These are phyloP conservation scores for Cairneyella variabilis DNA, from an alignment of 495 filamentous ascomycete genomes.

Conservation along the genomic window DNA sequence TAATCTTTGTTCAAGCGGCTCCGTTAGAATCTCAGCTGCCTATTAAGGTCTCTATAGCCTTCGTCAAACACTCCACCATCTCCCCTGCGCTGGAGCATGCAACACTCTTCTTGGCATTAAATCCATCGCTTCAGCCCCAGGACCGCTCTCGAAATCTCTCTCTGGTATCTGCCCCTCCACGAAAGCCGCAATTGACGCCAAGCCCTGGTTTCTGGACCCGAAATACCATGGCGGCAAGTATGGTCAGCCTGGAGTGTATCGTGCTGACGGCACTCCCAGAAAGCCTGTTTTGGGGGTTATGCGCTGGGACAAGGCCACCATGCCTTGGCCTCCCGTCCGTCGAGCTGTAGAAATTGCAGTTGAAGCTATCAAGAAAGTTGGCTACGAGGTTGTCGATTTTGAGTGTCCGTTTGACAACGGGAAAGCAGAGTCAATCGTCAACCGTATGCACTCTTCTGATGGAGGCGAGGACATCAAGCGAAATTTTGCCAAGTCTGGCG, in stretches of 20 bases:
- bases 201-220: constrained; percentile 53
- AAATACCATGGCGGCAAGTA: constrained; percentile 55
- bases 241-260: constrained; percentile 29
- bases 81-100: constrained; percentile 36
- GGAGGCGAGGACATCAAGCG: constrained; percentile 31
- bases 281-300: constrained; percentile 49
- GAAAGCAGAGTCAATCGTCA: neutral
- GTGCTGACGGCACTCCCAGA: neutral
- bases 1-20: too few relatives aligned
- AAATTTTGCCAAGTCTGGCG: constrained; percentile 50
- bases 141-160: constrained; percentile 37
- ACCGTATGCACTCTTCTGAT: constrained; percentile 40
- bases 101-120: constrained; percentile 35
- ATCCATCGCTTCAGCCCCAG: constrained; percentile 24
- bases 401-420: neutral
- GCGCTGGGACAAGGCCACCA: constrained; percentile 50
- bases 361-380: constrained; percentile 38
- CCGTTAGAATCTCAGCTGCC: constrained; percentile 51
- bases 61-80: constrained; percentile 47
- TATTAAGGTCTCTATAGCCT: constrained; percentile 54
- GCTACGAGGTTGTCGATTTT: constrained; percentile 39
- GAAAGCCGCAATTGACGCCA: constrained; percentile 26
- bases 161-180: constrained; percentile 34
- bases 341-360: constrained; percentile 43
- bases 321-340: constrained; percentile 49